phyloP scores from a whole-genome alignment of 1,139 yeast species.

The Nakaseomyces glabratus region DNA sequence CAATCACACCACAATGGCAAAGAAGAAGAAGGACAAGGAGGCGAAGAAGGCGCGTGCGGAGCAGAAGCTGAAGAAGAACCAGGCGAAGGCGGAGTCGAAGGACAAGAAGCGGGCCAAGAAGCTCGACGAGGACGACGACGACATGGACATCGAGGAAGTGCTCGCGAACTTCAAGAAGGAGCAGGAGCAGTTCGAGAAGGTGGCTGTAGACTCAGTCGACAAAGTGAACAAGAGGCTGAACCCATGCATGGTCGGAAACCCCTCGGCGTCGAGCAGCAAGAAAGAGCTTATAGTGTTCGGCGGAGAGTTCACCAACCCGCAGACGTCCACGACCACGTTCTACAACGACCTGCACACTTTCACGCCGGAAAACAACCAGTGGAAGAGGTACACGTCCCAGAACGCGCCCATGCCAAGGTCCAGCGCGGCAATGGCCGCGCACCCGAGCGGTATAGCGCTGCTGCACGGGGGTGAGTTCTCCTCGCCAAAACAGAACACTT shows the following conservation, averaged over 20 bases:
- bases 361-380: conserved; percentile 65
- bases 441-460: conserved; percentile 77
- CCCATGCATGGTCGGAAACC: conserved; percentile 67
- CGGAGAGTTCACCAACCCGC: conserved; percentile 55
- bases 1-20: conserved; percentile 46
- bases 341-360: conserved; percentile 75
- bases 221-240: conserved; percentile 61
- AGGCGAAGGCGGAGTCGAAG: conserved; percentile 63
- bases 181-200: conserved; percentile 70
- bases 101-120: conserved; percentile 69
- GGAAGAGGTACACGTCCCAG: conserved; percentile 74
- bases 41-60: conserved; percentile 87
- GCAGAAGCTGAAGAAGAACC: conserved; percentile 71
- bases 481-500: conserved; percentile 90
- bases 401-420: conserved; percentile 90
- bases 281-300: conserved; percentile 79
- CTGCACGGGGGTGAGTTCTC: conserved; percentile 97
- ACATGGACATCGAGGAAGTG: conserved; percentile 82
- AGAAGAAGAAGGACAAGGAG: conserved; percentile 80
- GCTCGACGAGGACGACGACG: conserved; percentile 68
- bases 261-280: conserved; percentile 50
- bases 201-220: conserved; percentile 47
- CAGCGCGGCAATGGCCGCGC: conserved; percentile 89
- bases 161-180: conserved; percentile 68
- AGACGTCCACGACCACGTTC: conserved; percentile 52